phyloP scores from a whole-genome alignment of 108 stramenopile genomes.

The Asterionellopsis glacialis region DNA sequence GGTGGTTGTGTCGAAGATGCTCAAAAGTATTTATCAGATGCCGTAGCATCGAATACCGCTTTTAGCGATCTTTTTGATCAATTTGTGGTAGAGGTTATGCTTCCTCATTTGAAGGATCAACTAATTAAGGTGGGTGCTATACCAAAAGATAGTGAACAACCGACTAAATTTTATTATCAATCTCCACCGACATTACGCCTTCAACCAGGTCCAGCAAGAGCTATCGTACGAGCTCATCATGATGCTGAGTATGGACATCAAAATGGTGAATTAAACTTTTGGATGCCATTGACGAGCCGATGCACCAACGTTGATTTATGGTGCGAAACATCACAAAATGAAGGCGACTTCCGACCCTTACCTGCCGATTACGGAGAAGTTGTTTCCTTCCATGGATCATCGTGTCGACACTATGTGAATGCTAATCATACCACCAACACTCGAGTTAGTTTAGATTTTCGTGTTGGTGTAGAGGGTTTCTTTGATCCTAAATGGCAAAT shows the following conservation, averaged over 20 bases:
- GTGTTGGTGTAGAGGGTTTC: constrained; percentile 80
- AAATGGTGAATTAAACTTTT: constrained; percentile 88
- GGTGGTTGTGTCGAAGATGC: constrained; percentile 61
- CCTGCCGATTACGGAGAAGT: constrained; percentile 55
- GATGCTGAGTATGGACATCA: constrained; percentile 90
- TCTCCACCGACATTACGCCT: constrained; percentile 83
- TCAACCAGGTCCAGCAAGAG: constrained; percentile 82
- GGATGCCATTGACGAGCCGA: constrained; percentile 77
- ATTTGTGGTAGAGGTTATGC: constrained; percentile 54
- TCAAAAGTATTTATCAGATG: constrained; percentile 74
- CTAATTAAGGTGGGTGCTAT: constrained; percentile 25
- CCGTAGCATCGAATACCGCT: constrained; percentile 36
- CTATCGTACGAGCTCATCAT: constrained; percentile 69
- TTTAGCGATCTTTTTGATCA: constrained; percentile 71
- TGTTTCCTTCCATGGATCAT: constrained; percentile 78
- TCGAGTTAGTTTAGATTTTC: constrained; percentile 81
- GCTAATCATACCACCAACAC: constrained; percentile 62
- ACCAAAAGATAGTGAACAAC: constrained; percentile 6
- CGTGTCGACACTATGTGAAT: constrained; percentile 77
- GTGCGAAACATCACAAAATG: constrained; percentile 45
- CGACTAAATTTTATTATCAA: constrained; percentile 72
- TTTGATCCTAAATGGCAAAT: constrained; percentile 88
- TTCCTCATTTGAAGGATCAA: constrained; percentile 64
- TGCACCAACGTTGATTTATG: constrained; percentile 68
- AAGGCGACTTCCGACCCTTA: constrained; percentile 73